Evolutionary conservation across 805 yeast genomes (phyloP).

Genomic region (Lipomyces sp.): DNA sequence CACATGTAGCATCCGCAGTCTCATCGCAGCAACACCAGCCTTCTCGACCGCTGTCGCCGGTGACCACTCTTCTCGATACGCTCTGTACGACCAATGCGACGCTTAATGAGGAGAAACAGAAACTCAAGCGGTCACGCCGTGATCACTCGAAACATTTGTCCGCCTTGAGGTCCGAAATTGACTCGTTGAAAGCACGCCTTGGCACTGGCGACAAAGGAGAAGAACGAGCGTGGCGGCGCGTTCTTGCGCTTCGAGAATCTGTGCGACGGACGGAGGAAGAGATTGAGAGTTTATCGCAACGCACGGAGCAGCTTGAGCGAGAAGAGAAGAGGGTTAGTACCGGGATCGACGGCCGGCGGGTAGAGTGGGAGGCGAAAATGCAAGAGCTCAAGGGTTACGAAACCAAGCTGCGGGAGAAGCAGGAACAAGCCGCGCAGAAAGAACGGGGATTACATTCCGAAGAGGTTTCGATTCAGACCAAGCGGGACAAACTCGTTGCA

Average conservation of each 20-base stretch:
- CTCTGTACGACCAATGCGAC: constrained; percentile 66
- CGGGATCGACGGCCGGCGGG: constrained; percentile 18
- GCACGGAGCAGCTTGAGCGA: constrained; percentile 22
- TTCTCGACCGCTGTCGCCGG: constrained; percentile 56
- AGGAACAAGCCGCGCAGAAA: constrained; percentile 31
- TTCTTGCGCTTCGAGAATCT: constrained; percentile 56
- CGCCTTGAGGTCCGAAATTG: constrained; percentile 61
- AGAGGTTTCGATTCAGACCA: constrained; percentile 35
- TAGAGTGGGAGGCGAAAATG: constrained; percentile 37
- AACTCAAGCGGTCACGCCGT: constrained; percentile 60
- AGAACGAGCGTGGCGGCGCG: constrained; percentile 58
- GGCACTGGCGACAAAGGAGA: constrained; percentile 58
- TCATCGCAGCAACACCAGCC: constrained; percentile 35
- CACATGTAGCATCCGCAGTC: constrained; percentile 12
- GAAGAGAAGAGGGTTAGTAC: constrained; percentile 17
- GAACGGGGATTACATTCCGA: constrained; percentile 38
- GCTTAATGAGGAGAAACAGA: constrained; percentile 60
- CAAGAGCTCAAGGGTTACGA: constrained; percentile 27
- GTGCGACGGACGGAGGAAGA: constrained; percentile 50
- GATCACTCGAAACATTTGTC: constrained; percentile 62
- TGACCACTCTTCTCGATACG: constrained; percentile 67
- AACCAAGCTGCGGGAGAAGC: constrained; percentile 25
- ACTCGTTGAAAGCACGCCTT: constrained; percentile 54
- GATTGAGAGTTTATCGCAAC: constrained; percentile 27
- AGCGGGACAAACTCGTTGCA: constrained; percentile 41